Evolutionary conservation across 2,329 filamentous ascomycete species (phyloP).

Genomic region (Stagonosporopsis vannaccii): DNA sequence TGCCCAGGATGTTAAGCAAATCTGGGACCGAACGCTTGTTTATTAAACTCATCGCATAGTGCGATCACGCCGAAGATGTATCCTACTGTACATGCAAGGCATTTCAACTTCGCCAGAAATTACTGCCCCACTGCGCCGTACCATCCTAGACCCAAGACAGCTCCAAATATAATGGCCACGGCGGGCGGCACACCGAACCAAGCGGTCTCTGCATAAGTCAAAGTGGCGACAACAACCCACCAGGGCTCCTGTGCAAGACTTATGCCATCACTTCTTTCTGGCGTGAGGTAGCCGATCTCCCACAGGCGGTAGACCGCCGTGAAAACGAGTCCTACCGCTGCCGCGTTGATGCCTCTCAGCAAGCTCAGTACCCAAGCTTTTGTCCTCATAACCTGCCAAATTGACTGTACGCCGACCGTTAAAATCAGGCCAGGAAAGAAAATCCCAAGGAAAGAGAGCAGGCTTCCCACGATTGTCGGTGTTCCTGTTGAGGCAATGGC

Average conservation of each 20-base stretch:
- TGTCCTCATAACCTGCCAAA: constrained; percentile 50
- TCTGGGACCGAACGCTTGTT: background rate
- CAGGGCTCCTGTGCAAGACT: constrained; percentile 52
- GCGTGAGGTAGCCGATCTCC: constrained; percentile 54
- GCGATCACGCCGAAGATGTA: background rate
- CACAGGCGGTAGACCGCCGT: constrained; percentile 56
- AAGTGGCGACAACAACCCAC: constrained; percentile 55
- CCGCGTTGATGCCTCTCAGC: constrained; percentile 52
- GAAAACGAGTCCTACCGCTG: constrained; percentile 54
- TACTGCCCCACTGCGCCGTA: constrained; percentile 47
- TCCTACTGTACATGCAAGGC: background rate
- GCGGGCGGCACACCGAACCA: constrained; percentile 53
- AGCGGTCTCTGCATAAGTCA: constrained; percentile 51
- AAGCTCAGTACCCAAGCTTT: constrained; percentile 45
- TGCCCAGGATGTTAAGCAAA: too few relatives aligned
- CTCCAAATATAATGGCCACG: constrained; percentile 50
- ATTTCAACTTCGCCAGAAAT: background rate
- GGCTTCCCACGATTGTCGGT: constrained; percentile 44
- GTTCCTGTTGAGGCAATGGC: constrained; percentile 37
- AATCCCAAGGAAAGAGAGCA: constrained; percentile 51
- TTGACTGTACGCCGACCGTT: constrained; percentile 45
- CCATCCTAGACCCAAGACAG: constrained; percentile 50
- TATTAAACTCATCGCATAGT: background rate
- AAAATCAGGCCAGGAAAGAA: constrained; percentile 52
- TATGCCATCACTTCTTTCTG: constrained; percentile 43